phyloP scores from a whole-genome alignment of 352 stramenopile genomes.

The Phytophthora hybrid region DNA sequence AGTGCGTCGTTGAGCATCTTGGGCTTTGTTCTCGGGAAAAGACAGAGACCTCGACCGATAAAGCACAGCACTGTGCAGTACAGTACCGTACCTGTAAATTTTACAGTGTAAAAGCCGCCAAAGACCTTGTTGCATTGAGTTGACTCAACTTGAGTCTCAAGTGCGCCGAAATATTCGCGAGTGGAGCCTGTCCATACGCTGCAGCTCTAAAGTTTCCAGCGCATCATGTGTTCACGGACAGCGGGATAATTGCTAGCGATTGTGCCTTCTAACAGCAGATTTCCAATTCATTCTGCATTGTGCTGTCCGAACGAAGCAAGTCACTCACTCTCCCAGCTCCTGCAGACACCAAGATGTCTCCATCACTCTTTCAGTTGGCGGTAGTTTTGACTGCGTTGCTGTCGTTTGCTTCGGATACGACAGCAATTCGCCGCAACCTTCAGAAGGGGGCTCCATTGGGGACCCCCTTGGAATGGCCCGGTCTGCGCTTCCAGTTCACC shows the following conservation, averaged over 20 bases:
- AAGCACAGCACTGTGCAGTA: not conserved
- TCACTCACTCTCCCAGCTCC: not conserved
- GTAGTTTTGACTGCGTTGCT: conserved; percentile 12
- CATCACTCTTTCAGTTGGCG: conserved; percentile 4
- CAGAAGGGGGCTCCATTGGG: conserved; percentile 12
- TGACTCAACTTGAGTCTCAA: not conserved
- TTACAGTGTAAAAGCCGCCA: no score
- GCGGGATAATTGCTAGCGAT: not conserved
- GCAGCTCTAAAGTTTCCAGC: not conserved
- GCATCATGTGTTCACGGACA: not conserved
- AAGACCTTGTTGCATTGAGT: not conserved
- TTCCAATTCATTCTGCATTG: conserved; percentile 2
- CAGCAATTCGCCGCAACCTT: conserved; percentile 9
- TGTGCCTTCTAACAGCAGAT: not conserved
- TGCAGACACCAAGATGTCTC: conserved; percentile 5
- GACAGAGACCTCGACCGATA: not conserved
- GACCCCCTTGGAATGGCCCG: conserved; percentile 30
- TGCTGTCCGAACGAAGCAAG: conserved; percentile 1
- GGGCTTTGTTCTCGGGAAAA: conserved; percentile 7
- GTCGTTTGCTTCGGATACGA: not conserved
- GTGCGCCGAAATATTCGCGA: conserved; percentile 1
- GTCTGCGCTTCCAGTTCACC: conserved; percentile 39
- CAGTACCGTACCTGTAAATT: not conserved
- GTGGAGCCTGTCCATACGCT: not conserved
- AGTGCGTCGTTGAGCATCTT: conserved; percentile 5